Evolutionary conservation across 1,139 yeast genomes (phyloP).

Genomic region (Geotrichum phurueaensis): DNA sequence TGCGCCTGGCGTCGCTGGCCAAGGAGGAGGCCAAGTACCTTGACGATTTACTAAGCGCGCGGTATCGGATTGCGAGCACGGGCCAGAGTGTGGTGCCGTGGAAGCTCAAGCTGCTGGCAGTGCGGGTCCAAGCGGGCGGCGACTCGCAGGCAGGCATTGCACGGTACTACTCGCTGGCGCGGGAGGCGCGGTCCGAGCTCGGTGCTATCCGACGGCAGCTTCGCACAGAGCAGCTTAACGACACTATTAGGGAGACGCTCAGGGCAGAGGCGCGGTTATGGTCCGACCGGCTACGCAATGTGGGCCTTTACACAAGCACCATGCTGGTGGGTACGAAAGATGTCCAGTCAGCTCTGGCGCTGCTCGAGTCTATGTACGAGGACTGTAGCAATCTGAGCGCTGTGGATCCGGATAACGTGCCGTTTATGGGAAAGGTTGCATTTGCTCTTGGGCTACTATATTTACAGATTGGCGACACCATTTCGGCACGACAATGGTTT

Average conservation of each 20-base stretch:
- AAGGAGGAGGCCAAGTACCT: constrained; percentile 26
- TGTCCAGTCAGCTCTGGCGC: constrained; percentile 31
- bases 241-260: background rate
- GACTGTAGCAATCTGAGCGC: constrained; percentile 16
- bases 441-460: constrained; percentile 26
- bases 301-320: constrained; percentile 33
- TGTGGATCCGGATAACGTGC: background rate
- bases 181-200: constrained; percentile 26
- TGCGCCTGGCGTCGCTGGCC: constrained; percentile 23
- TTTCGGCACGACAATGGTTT: constrained; percentile 31
- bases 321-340: constrained; percentile 34
- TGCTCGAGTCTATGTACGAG: constrained; percentile 26
- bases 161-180: constrained; percentile 28
- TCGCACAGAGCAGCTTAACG: constrained; percentile 21
- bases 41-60: constrained; percentile 25
- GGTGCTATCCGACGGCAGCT: background rate
- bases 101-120: constrained; percentile 28
- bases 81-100: constrained; percentile 31
- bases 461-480: constrained; percentile 30
- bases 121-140: constrained; percentile 28
- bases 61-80: constrained; percentile 22
- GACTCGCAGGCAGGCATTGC: constrained; percentile 27
- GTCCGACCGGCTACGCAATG: constrained; percentile 28
- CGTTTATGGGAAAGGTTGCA: constrained; percentile 20
- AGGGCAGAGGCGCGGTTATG: constrained; percentile 19